Percentiles rank a stretch among this genome's conserved stretches.
phyloP scores from a whole-genome alignment of 495 filamentous ascomycete genomes.

The Halenospora varia region DNA sequence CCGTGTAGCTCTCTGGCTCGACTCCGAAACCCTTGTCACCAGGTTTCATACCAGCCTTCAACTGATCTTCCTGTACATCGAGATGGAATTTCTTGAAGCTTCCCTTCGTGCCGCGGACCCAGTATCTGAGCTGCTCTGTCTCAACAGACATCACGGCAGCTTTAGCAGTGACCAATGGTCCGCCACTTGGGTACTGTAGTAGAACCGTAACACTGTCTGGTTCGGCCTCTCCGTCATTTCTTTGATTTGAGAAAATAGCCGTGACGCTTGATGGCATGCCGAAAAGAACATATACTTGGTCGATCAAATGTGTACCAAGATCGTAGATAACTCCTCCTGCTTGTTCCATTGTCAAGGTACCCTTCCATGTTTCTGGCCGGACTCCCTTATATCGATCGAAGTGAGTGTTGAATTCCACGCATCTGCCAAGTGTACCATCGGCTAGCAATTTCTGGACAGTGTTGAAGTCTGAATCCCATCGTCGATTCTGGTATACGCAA shows the following conservation, averaged over 20 bases:
- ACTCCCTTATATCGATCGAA: conserved; percentile 75
- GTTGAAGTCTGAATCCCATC: conserved; percentile 82
- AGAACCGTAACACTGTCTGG: conserved; percentile 69
- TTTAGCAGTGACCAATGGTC: conserved; percentile 58
- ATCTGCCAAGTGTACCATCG: conserved; percentile 52
- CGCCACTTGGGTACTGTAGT: conserved; percentile 58
- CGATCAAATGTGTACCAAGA: conserved; percentile 78
- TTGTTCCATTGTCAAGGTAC: conserved; percentile 48
- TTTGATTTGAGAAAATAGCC: conserved; percentile 64
- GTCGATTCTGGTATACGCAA: conserved; percentile 85
- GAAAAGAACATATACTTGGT: conserved; percentile 76
- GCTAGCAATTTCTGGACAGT: conserved; percentile 62
- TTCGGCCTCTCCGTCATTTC: conserved; percentile 50
- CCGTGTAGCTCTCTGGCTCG: conserved; percentile 47
- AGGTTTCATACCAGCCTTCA: conserved; percentile 64
- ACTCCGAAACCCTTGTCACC: conserved; percentile 62
- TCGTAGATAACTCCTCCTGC: conserved; percentile 77
- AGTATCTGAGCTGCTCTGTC: conserved; percentile 68
- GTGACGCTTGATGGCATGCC: conserved; percentile 68
- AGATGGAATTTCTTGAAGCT: conserved; percentile 77
- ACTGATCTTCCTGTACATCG: conserved; percentile 79
- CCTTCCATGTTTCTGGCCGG: conserved; percentile 63
- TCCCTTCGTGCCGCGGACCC: conserved; percentile 75
- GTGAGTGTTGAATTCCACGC: conserved; percentile 80
- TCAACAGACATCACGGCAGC: conserved; percentile 68